Evolutionary conservation across 768 basidiomycete genomes (phyloP).

Genomic region (Amanita rubescens): DNA sequence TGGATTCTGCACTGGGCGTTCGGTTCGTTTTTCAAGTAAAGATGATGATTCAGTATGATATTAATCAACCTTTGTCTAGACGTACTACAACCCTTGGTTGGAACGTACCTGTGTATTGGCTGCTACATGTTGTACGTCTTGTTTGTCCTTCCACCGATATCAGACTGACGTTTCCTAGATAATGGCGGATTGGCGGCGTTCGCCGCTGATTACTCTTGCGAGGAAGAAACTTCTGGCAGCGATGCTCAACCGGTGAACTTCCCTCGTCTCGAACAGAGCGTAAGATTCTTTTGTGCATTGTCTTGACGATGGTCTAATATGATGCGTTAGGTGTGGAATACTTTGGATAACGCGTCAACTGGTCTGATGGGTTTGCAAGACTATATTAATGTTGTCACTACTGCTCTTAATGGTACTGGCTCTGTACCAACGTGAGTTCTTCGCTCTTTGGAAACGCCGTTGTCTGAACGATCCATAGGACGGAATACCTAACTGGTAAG

Average conservation of each 20-base stretch:
- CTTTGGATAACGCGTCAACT: neutral
- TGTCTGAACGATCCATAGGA: neutral
- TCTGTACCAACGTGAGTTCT: conserved; percentile 7
- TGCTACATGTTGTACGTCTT: conserved; percentile 7
- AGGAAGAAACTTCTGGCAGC: neutral
- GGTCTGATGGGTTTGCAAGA: conserved; percentile 4
- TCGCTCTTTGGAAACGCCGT: neutral
- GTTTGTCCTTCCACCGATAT: neutral
- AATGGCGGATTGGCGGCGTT: neutral
- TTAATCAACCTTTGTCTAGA: neutral
- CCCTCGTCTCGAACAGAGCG: neutral
- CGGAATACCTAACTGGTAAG: conserved; percentile 6
- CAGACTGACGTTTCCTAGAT: neutral
- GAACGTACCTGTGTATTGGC: conserved; percentile 7
- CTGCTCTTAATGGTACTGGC: neutral
- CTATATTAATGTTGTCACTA: conserved; percentile 5
- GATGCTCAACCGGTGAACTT: neutral
- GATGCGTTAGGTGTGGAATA: neutral
- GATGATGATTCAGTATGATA: neutral
- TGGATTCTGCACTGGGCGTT: neutral
- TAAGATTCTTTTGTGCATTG: neutral
- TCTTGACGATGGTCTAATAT: neutral
- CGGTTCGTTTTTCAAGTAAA: neutral
- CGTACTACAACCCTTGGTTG: conserved; percentile 1
- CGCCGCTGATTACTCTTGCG: neutral